Conservation (phyloP, 371 early-diverging fungal genomes). For the Umbelopsis sp. region DNA sequence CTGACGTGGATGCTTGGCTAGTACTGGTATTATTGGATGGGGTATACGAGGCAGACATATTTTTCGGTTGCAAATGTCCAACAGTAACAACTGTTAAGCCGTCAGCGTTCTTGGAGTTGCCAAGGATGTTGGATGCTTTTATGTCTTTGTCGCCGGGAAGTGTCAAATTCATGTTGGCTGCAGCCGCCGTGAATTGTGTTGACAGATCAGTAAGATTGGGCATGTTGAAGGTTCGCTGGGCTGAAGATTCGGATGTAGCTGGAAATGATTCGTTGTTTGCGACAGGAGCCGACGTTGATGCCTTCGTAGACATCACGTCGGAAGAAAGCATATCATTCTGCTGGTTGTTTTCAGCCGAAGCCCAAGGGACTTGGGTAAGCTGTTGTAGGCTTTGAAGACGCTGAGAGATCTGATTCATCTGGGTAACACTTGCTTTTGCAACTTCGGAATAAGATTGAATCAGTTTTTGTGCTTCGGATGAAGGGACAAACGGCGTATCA, state of each 20-base stretch:
- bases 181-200: constrained; percentile 30
- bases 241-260: background rate
- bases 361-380: constrained; percentile 13
- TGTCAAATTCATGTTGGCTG: constrained; percentile 43
- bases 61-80: constrained; percentile 45
- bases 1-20: constrained; percentile 17
- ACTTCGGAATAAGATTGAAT: constrained; percentile 18
- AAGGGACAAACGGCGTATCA: constrained; percentile 14
- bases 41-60: constrained; percentile 14
- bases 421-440: constrained; percentile 16
- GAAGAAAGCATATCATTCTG: constrained; percentile 2
- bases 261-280: background rate
- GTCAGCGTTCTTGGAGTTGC: constrained; percentile 43
- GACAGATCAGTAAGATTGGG: background rate
- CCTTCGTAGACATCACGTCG: background rate
- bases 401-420: constrained; percentile 11
- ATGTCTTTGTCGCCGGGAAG: constrained; percentile 7
- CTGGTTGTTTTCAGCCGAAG: constrained; percentile 18
- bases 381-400: constrained; percentile 1
- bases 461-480: constrained; percentile 3
- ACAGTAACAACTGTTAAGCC: constrained; percentile 54
- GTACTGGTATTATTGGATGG: constrained; percentile 16
- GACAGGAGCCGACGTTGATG: background rate
- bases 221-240: background rate
- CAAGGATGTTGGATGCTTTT: background rate